Evolutionary conservation across 805 yeast species (phyloP), one percentile per base, ranked within the genome.

Genomic region (Candida cerambycidarum): DNA sequence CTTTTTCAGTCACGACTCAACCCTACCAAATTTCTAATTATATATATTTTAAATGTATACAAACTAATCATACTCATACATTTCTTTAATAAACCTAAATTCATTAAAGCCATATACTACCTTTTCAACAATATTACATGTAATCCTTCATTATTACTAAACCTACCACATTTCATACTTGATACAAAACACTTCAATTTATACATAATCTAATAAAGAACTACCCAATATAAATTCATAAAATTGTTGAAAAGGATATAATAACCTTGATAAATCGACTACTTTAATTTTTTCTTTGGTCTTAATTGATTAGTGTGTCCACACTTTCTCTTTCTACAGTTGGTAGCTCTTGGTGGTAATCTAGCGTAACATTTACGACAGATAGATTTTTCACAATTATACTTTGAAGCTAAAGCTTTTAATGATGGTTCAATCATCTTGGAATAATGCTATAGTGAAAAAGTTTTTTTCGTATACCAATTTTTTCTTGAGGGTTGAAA

Each of bases 281-380:
- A 90, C 83, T 90, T 89, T 75, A 89, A 83, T 90, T 92, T 92
- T 95, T 92, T 92, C 95, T 92, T 93, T 79, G 98, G 98, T 83
- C 99, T 89, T 78, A 93, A 88, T 83, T 93, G 99, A 85, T 93
- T 93, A 75, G 97, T 82, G 95, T 93, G 99, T 71, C 99, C 99
- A 80, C 99, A 93, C 85, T 93, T 93, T 89, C 97, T 89, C 98
- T 93, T 93, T 83, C 99, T 89, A 85, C 99, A 93, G 97, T 93
- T 93, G 78, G 98, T 93, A 66, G 99, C 99, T 87, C 98, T 95
- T 79, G 99, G 97, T 71, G 99, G 99, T 72, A 93, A 90, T 84
- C 99, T 93, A 67, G 99, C 97, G 85, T 93, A 93, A 83, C 99
- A 93, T 76, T 90, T 88, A 80, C 99, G 95, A 85, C 99, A 93